Evolutionary conservation across 352 stramenopile species (phyloP), one percentile per base, ranked within the genome.

Genomic region (Pythium guiyangense): DNA sequence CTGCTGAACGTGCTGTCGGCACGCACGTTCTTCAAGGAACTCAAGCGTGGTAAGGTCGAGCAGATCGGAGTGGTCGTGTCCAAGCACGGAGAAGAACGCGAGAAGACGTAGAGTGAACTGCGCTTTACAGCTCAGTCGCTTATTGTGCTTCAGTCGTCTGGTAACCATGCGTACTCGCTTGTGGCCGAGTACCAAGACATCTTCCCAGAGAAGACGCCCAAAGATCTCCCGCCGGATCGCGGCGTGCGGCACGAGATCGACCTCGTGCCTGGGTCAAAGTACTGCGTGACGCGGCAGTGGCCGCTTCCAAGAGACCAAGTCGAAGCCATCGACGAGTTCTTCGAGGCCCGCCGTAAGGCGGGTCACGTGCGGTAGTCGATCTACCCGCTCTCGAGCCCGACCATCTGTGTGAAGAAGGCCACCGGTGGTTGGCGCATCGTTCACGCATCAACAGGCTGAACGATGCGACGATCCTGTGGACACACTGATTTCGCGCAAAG

Each of bases 361-460:
- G 63, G 62, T 26, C 39, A 64, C 26, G 56, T 67, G 25, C 64
- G 57, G 0, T 54, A 68, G 26, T 56, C 26, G 0, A 62, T 52
- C n/a, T 73, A 54, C 0, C 63, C 62, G 14, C 62, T 67, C 37
- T 63, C 46, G n/a, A 67, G 54, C 37, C 66, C 52, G 0, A 73
- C 62, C 1, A 67, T 70, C 53, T 73, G 65, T 47, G 37, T 72
- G 0, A 69, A 72, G 54, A 69, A 70, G 40, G 47, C 67, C 2
- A 69, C 47, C 4, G 49, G 54, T 9, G 48, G 49, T 11, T 73
- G 64, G 61, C 45, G 57, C 18, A 70, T 72, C 48, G 67, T 77
- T 42, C 69, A 73, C 46, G 58, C 8, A 69, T 22, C 22, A 22
- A 71, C 59, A 73, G 68, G 45, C 47, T 71, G 3, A 76, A 76